Percentiles rank a stretch among this genome's conserved stretches.
phyloP scores from a whole-genome alignment of 129 eudicot species.

The Artemisia tridentata region DNA sequence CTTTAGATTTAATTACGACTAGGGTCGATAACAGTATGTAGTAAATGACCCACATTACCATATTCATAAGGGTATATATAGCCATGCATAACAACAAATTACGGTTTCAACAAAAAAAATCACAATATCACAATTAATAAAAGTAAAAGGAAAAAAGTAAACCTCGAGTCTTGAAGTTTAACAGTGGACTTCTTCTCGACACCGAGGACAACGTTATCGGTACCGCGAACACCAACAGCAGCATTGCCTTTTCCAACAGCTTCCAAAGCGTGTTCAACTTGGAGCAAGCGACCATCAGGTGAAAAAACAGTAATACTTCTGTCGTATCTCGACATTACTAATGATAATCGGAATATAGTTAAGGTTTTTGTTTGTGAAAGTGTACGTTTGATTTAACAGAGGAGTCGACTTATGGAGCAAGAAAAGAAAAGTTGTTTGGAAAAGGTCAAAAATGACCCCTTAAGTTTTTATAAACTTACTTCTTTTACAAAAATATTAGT shows the following conservation, averaged over 20 bases:
- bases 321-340: slow-evolving; percentile 74
- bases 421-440: slow-evolving; percentile 20
- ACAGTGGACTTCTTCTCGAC: slow-evolving; percentile 84
- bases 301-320: slow-evolving; percentile 85
- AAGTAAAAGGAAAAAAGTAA: background rate
- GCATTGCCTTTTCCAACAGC: slow-evolving; percentile 92
- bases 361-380: background rate
- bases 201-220: slow-evolving; percentile 70
- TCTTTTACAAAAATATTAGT: too few species aligned
- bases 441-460: background rate
- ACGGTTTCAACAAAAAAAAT: too few species aligned
- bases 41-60: too few species aligned
- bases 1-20: too few species aligned
- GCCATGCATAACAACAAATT: too few species aligned
- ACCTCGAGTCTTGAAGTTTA: slow-evolving; percentile 86
- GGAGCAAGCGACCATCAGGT: slow-evolving; percentile 83
- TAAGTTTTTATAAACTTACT: background rate
- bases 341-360: background rate
- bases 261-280: slow-evolving; percentile 82
- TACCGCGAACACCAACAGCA: slow-evolving; percentile 86
- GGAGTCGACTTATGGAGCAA: slow-evolving; percentile 43
- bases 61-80: too few species aligned
- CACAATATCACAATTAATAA: too few species aligned
- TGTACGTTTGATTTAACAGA: background rate
- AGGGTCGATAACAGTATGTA: too few species aligned